Percentiles rank a stretch among this genome's conserved stretches.
These are phyloP conservation scores for Alloteropsis angusta DNA, from an alignment of 202 grass and related monocot genomes.

Conservation along the genomic window DNA sequence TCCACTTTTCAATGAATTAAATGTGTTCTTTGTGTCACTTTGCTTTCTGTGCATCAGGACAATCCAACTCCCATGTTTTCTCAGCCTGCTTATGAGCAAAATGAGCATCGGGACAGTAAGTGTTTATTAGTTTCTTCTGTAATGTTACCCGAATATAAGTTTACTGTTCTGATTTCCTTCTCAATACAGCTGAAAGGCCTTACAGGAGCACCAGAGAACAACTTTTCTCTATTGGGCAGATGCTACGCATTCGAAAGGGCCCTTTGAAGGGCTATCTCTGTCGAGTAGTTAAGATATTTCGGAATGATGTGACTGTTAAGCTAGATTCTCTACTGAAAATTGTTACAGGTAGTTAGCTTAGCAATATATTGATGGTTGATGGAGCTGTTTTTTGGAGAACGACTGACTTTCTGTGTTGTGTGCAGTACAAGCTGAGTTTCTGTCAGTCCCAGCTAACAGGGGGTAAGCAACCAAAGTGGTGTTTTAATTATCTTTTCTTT, in stretches of 20 bases:
- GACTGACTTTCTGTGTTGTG: constrained; percentile 17
- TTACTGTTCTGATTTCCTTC: constrained; percentile 24
- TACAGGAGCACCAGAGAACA: constrained; percentile 61
- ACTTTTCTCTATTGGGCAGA: constrained; percentile 78
- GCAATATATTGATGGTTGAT: constrained; percentile 20
- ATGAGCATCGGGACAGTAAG: constrained; percentile 42
- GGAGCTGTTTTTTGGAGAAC: constrained; percentile 20
- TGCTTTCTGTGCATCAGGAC: constrained; percentile 46
- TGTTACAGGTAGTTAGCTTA: constrained; percentile 71
- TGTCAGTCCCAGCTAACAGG: constrained; percentile 57
- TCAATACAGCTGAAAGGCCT: constrained; percentile 49
- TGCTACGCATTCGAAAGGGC: constrained; percentile 75
- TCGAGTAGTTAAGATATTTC: constrained; percentile 74
- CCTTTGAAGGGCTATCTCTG: constrained; percentile 96
- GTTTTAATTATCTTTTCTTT: constrained; percentile 20
- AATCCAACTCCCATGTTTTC: constrained; percentile 44
- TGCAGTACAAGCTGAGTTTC: constrained; percentile 74
- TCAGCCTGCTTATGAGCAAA: constrained; percentile 46
- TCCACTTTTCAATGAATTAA: constrained; percentile 4
- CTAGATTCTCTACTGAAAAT: constrained; percentile 88
- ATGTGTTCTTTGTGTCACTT: constrained; percentile 18
- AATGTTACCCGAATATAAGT: constrained; percentile 15
- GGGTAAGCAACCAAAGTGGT: constrained; percentile 46
- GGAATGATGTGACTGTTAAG: constrained; percentile 90
- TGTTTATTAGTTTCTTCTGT: constrained; percentile 7